These are phyloP conservation scores for Schizonepeta tenuifolia DNA, from an alignment of 257 asterid genomes.

Conservation along the genomic window DNA sequence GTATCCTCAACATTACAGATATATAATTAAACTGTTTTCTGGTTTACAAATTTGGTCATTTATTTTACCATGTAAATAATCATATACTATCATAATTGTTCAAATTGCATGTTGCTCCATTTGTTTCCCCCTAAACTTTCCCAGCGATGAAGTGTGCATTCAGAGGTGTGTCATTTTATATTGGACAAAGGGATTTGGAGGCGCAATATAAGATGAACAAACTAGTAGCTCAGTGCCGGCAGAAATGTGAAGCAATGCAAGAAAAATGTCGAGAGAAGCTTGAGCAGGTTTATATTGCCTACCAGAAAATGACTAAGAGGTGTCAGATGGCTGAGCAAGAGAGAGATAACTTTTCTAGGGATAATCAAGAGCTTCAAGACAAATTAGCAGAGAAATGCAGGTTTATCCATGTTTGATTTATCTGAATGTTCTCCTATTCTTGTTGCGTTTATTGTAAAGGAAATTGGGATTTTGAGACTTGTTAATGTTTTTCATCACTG, in stretches of 20 bases:
- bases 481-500: constrained; percentile 11
- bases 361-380: constrained; percentile 91
- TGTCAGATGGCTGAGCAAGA: constrained; percentile 96
- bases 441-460: background rate
- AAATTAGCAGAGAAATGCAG: constrained; percentile 90
- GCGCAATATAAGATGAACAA: constrained; percentile 86
- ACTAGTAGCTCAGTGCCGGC: constrained; percentile 80
- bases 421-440: constrained; percentile 2
- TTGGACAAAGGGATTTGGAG: constrained; percentile 91
- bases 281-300: constrained; percentile 87
- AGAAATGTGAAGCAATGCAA: constrained; percentile 87
- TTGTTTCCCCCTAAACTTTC: constrained; percentile 45
- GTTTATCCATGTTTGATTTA: constrained; percentile 39
- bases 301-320: constrained; percentile 82
- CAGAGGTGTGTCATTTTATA: constrained; percentile 74
- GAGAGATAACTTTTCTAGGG: constrained; percentile 76
- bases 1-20: constrained; percentile 61
- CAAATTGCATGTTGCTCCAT: constrained; percentile 10
- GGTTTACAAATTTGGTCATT: constrained; percentile 9
- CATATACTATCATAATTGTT: constrained; percentile 13
- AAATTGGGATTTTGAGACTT: constrained; percentile 23
- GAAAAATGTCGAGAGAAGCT: constrained; percentile 83
- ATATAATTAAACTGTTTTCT: background rate
- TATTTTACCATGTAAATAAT: constrained; percentile 25
- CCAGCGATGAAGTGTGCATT: constrained; percentile 84